Conservation (phyloP, 1,284 basidiomycete genomes). For the Cystobasidiaceae sp. region DNA sequence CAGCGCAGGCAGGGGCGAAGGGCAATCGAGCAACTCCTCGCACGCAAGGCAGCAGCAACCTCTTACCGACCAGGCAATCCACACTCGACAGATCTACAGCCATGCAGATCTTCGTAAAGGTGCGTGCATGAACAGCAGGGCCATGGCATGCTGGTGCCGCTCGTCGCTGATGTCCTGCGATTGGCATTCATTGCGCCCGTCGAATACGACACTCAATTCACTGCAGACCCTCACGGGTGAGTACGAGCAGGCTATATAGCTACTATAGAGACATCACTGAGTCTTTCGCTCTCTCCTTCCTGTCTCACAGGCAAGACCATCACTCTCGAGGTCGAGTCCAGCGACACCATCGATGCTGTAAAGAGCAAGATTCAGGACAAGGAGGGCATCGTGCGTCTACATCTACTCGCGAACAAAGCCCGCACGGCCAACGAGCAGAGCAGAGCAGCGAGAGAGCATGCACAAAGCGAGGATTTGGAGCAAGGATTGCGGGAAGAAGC, state of each 20-base stretch:
- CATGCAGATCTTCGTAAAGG: conserved; percentile 55
- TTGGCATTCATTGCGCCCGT: too few relatives aligned
- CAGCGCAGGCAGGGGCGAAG: too few relatives aligned
- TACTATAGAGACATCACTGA: background rate
- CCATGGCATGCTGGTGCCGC: too few relatives aligned
- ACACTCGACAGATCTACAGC: too few relatives aligned
- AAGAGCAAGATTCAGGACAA: conserved; percentile 55
- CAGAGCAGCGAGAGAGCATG: background rate
- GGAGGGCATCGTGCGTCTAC: conserved; percentile 46
- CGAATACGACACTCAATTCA: too few relatives aligned
- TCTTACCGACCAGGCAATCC: too few relatives aligned
- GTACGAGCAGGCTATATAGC: conserved; percentile 56
- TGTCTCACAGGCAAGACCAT: conserved; percentile 45
- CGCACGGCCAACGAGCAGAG: background rate
- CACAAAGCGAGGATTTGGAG: conserved; percentile 37
- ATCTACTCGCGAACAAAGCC: background rate
- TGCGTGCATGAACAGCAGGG: too few relatives aligned
- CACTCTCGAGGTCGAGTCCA: conserved; percentile 57
- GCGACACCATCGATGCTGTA: conserved; percentile 60
- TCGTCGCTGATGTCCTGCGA: too few relatives aligned
- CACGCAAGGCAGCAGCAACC: too few relatives aligned
- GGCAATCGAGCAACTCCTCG: too few relatives aligned
- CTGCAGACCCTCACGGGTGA: conserved; percentile 54
- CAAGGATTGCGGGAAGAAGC: background rate
- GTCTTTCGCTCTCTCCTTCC: background rate